Conservation (phyloP, 495 filamentous ascomycete genomes). For the Lasiosphaeris hirsuta region DNA sequence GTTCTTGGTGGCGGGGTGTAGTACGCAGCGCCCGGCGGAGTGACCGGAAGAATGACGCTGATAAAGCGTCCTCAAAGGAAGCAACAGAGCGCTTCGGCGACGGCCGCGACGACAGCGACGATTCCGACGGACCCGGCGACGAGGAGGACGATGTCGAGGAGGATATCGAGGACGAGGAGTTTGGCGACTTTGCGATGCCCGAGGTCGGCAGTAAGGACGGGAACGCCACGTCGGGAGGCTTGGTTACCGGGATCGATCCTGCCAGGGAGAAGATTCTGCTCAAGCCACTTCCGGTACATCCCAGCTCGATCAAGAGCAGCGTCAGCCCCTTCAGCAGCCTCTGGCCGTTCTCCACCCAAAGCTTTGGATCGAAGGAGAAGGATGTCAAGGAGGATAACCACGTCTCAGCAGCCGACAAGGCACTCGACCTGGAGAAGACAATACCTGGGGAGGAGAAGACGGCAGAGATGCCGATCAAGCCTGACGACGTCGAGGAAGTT, state of each 20-base stretch:
- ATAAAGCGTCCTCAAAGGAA: slow-evolving; percentile 6
- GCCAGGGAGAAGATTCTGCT: slow-evolving; percentile 35
- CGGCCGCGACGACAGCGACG: slow-evolving; percentile 44
- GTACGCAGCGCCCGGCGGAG: slow-evolving; percentile 27
- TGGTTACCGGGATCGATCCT: slow-evolving; percentile 34
- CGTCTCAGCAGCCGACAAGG: slow-evolving; percentile 19
- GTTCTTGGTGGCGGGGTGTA: slow-evolving; percentile 46
- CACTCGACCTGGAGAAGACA: slow-evolving; percentile 12
- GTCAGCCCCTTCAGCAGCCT: slow-evolving; percentile 41
- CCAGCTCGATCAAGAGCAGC: slow-evolving; percentile 34
- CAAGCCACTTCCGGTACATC: slow-evolving; percentile 47
- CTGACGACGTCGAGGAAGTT: slow-evolving; percentile 23
- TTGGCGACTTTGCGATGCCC: slow-evolving; percentile 53
- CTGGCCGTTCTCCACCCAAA: slow-evolving; percentile 42
- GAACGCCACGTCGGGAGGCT: slow-evolving; percentile 16
- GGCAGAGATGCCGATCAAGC: slow-evolving; percentile 30
- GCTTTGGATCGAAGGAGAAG: slow-evolving; percentile 32
- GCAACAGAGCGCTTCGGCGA: slow-evolving; percentile 41
- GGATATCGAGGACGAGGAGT: slow-evolving; percentile 49
- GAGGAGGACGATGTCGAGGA: slow-evolving; percentile 38
- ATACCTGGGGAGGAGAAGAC: slow-evolving; percentile 15
- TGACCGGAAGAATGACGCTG: not conserved
- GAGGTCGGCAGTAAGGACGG: slow-evolving; percentile 33
- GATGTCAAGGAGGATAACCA: slow-evolving; percentile 18
- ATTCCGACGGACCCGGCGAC: slow-evolving; percentile 23